Conservation (phyloP, 345 rosid genomes). For the Rhizophora mangle region DNA sequence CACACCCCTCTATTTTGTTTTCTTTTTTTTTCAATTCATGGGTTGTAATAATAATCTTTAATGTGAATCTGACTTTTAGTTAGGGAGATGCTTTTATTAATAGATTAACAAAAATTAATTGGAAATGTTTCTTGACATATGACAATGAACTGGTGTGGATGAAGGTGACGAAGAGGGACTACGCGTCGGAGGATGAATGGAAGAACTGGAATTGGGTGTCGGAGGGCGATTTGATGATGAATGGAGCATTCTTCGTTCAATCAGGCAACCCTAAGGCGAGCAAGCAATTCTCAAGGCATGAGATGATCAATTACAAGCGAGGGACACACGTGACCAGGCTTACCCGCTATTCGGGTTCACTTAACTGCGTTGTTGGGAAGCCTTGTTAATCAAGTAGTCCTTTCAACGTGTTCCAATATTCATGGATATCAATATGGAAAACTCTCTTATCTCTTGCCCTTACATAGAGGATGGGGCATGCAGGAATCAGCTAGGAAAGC, state of each 20-base stretch:
- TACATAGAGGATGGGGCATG: too few species aligned
- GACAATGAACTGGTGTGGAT: not conserved
- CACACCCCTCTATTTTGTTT: too few species aligned
- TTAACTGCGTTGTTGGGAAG: not conserved
- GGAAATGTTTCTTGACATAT: too few species aligned
- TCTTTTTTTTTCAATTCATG: too few species aligned
- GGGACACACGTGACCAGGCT: not conserved
- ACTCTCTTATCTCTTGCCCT: too few species aligned
- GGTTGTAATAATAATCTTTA: too few species aligned
- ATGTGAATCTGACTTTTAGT: too few species aligned
- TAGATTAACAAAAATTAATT: too few species aligned
- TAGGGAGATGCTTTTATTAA: too few species aligned
- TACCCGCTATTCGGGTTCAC: not conserved
- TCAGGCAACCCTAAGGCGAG: not conserved
- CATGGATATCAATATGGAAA: too few species aligned
- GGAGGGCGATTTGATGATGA: conserved; percentile 4
- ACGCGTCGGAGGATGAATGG: not conserved
- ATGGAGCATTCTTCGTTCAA: conserved; percentile 8
- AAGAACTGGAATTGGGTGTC: conserved; percentile 10
- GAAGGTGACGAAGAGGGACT: conserved; percentile 10
- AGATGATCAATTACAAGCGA: not conserved
- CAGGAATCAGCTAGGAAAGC: too few species aligned
- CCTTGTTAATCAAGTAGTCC: not conserved
- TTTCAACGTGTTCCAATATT: too few species aligned
- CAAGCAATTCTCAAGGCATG: not conserved